Percentiles rank a stretch among this genome's conserved stretches.
These are phyloP conservation scores for Boehmeria nivea DNA, from an alignment of 306 rosid genomes.

Conservation along the genomic window DNA sequence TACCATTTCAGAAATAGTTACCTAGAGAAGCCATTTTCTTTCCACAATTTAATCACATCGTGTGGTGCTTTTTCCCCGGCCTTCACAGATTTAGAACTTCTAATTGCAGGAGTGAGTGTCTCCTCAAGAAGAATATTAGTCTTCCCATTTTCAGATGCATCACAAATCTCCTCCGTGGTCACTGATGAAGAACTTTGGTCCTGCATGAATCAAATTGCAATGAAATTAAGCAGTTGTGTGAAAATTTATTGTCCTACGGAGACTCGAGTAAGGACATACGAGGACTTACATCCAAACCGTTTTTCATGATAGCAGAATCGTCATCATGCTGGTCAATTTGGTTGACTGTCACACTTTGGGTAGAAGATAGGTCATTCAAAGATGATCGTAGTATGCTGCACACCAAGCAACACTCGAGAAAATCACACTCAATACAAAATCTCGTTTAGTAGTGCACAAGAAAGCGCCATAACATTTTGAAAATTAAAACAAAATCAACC, in stretches of 20 bases:
- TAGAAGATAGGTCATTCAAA: constrained; percentile 44
- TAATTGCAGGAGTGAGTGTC: constrained; percentile 24
- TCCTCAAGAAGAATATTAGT: constrained; percentile 36
- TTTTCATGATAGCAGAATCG: constrained; percentile 37
- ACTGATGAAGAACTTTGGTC: constrained; percentile 33
- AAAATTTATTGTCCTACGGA: neutral
- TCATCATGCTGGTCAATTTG: constrained; percentile 32
- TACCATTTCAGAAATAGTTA: constrained; percentile 22
- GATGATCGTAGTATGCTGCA: constrained; percentile 66
- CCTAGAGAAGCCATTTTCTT: constrained; percentile 87
- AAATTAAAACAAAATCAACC: no score
- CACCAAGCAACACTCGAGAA: neutral
- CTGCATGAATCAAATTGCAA: constrained; percentile 33
- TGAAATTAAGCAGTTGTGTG: neutral
- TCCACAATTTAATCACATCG: constrained; percentile 65
- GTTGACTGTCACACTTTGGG: constrained; percentile 33
- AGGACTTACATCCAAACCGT: constrained; percentile 45
- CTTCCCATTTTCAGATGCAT: constrained; percentile 27
- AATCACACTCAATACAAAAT: no score
- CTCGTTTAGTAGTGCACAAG: neutral
- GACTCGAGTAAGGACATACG: neutral
- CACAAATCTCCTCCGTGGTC: constrained; percentile 38
- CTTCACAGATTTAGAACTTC: constrained; percentile 49
- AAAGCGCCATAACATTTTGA: neutral
- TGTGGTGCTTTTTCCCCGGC: constrained; percentile 71